Percentiles rank a stretch among this genome's conserved stretches.
These are phyloP conservation scores for Apophysomyces ossiformis DNA, from an alignment of 371 early-diverging fungal genomes.

Conservation along the genomic window DNA sequence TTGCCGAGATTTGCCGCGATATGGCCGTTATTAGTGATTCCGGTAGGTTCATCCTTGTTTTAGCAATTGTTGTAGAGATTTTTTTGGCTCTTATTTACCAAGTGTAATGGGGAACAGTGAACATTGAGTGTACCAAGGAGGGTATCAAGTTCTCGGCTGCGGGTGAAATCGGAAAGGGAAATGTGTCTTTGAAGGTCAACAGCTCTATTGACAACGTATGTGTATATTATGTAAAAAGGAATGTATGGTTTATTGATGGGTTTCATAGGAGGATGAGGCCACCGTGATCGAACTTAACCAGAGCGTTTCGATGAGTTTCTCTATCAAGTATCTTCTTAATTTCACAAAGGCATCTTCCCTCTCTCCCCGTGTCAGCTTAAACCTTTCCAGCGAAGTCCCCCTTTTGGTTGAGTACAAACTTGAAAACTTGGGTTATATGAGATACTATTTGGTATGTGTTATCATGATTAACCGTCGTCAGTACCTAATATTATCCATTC, in stretches of 20 bases:
- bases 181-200: conserved; percentile 81
- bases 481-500: not conserved
- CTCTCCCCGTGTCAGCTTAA: conserved; percentile 77
- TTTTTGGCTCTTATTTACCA: not conserved
- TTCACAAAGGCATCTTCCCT: conserved; percentile 97
- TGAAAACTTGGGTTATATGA: conserved; percentile 88
- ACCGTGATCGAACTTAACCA: conserved; percentile 80
- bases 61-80: not conserved
- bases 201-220: conserved; percentile 74
- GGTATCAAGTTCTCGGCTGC: conserved; percentile 88
- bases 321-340: conserved; percentile 93
- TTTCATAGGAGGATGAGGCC: conserved; percentile 64
- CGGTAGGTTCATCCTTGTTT: conserved; percentile 45
- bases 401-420: conserved; percentile 94
- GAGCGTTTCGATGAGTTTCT: conserved; percentile 85
- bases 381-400: conserved; percentile 88
- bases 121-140: conserved; percentile 91
- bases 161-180: conserved; percentile 92
- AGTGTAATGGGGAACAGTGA: conserved; percentile 50
- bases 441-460: conserved; percentile 85
- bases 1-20: conserved; percentile 93
- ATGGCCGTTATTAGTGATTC: conserved; percentile 87
- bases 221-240: not conserved
- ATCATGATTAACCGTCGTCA: not conserved
- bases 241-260: no score